Evolutionary conservation across 2,329 filamentous ascomycete genomes (phyloP).

Genomic region (Pyrenophora seminiperda): DNA sequence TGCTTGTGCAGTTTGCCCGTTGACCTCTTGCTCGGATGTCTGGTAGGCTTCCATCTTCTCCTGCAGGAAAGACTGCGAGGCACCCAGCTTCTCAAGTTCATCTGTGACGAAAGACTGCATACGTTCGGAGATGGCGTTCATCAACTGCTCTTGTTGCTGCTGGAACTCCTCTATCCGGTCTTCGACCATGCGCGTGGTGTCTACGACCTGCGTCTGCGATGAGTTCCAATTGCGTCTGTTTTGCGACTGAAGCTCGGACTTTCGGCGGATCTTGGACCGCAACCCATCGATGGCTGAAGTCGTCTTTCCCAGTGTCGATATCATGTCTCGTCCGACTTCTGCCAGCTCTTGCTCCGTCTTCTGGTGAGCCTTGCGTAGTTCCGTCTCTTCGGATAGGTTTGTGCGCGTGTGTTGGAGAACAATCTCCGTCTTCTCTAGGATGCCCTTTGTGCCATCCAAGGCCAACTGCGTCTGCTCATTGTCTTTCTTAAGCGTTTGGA

Average conservation of each 20-base stretch:
- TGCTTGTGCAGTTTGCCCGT: conserved; percentile 69
- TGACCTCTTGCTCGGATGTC: conserved; percentile 69
- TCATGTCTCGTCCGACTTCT: conserved; percentile 73
- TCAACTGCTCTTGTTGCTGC: conserved; percentile 71
- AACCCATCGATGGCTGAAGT: conserved; percentile 81
- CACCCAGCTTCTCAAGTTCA: conserved; percentile 73
- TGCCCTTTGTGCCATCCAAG: conserved; percentile 78
- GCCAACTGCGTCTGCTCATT: conserved; percentile 75
- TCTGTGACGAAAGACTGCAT: conserved; percentile 78
- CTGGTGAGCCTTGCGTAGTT: conserved; percentile 81
- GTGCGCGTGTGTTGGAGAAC: conserved; percentile 78
- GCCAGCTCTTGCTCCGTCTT: conserved; percentile 80
- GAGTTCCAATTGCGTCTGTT: conserved; percentile 81
- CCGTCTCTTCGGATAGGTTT: conserved; percentile 77
- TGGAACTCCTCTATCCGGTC: conserved; percentile 74
- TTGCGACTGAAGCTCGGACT: conserved; percentile 78
- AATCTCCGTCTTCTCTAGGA: conserved; percentile 86
- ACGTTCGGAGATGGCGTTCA: conserved; percentile 68
- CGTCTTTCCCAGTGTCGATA: conserved; percentile 77
- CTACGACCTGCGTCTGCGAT: conserved; percentile 74
- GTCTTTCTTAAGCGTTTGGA: conserved; percentile 87
- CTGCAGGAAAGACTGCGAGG: conserved; percentile 72
- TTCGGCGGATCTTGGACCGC: conserved; percentile 83
- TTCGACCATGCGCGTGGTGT: conserved; percentile 79
- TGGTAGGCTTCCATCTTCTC: conserved; percentile 71